Evolutionary conservation across 345 rosid genomes (phyloP).

Genomic region (Erysimum cheiranthoides): DNA sequence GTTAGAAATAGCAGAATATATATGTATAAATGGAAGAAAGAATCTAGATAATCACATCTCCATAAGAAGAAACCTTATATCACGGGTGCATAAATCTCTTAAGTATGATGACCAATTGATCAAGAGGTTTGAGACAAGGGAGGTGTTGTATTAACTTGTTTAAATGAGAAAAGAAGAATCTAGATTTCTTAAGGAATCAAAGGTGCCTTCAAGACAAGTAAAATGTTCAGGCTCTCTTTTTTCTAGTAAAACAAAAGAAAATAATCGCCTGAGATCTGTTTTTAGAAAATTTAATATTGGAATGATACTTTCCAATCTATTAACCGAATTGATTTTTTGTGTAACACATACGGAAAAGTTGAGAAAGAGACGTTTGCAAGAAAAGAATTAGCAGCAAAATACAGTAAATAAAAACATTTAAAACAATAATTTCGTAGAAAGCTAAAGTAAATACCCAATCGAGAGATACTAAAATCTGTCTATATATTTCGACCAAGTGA

Average conservation of each 20-base stretch:
- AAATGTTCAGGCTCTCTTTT: neutral
- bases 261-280: neutral
- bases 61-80: constrained; percentile 29
- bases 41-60: constrained; percentile 28
- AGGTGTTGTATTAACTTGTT: constrained; percentile 9
- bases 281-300: neutral
- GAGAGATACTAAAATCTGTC: neutral
- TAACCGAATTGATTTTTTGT: constrained; percentile 13
- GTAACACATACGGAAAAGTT: constrained; percentile 24
- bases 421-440: neutral
- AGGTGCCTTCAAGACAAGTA: constrained; percentile 46
- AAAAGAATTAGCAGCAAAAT: constrained; percentile 35
- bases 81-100: neutral
- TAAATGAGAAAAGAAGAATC: constrained; percentile 34
- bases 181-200: constrained; percentile 41
- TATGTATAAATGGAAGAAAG: neutral
- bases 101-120: constrained; percentile 21
- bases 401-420: neutral
- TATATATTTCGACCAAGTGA: neutral
- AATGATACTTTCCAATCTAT: constrained; percentile 14
- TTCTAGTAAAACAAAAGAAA: constrained; percentile 5
- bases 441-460: neutral
- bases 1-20: neutral
- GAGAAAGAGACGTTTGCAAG: constrained; percentile 39
- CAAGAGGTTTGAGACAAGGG: constrained; percentile 22